Conservation (phyloP, 2,329 filamentous ascomycete species). For the Cryphonectria radicalis region DNA sequence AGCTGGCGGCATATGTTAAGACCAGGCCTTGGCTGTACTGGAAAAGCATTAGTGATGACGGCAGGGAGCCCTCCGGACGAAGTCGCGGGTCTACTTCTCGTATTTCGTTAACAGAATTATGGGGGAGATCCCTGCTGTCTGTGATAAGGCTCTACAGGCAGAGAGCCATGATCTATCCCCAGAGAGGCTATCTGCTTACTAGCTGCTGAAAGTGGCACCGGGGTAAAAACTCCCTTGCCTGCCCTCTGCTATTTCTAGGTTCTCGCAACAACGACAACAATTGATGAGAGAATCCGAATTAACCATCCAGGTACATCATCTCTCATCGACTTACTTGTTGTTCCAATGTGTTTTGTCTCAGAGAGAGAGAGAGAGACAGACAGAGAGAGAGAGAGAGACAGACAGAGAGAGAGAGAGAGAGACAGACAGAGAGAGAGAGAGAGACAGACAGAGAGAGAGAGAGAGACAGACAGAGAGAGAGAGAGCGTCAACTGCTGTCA, state of each 20-base stretch:
- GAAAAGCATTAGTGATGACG: neutral
- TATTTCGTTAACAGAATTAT: neutral
- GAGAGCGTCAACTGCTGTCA: no score
- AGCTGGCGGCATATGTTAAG: neutral
- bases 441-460: no score
- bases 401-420: no score
- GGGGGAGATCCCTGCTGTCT: no score
- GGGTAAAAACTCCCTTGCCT: neutral
- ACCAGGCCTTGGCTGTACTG: neutral
- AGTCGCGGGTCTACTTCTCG: neutral
- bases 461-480: no score
- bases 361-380: no score
- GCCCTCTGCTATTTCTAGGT: neutral
- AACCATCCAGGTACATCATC: neutral
- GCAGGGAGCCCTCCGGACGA: neutral
- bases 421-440: no score
- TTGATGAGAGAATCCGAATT: neutral
- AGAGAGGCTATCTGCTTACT: neutral
- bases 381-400: no score
- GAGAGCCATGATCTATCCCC: neutral
- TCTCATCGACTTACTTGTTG: neutral
- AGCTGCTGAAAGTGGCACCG: neutral
- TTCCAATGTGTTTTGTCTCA: neutral
- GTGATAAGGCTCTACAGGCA: neutral
- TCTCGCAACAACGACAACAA: neutral